Conservation (phyloP, 1,284 basidiomycete genomes). For the Leucoagaricus sp. region DNA sequence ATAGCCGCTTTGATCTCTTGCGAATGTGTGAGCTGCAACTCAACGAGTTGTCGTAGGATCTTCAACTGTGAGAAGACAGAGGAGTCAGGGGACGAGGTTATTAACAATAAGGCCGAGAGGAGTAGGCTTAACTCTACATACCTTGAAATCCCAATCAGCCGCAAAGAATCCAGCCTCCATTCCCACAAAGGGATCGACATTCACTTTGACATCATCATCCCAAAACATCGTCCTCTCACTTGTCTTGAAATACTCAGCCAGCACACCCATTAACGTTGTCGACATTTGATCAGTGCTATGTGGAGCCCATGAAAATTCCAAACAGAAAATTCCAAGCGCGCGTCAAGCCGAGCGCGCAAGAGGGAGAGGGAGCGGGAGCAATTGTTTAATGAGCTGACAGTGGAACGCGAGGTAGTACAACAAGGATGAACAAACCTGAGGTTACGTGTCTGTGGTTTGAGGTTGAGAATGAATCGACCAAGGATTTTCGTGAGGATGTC, state of each 20-base stretch:
- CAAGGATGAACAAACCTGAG: constrained; percentile 60
- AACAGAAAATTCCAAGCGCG: constrained; percentile 1
- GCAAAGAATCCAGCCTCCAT: constrained; percentile 70
- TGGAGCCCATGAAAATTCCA: constrained; percentile 14
- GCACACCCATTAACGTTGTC: constrained; percentile 61
- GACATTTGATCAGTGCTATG: constrained; percentile 75
- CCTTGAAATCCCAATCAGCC: constrained; percentile 77
- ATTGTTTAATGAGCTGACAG: constrained; percentile 2
- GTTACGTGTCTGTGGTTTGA: constrained; percentile 83
- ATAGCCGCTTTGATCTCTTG: constrained; percentile 67
- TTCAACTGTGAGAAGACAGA: constrained; percentile 59
- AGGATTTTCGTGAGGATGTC: constrained; percentile 70
- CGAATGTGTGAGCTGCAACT: constrained; percentile 72
- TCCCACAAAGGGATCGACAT: constrained; percentile 69
- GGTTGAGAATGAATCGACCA: constrained; percentile 72
- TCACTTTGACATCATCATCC: constrained; percentile 63
- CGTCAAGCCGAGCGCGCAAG: too few relatives aligned
- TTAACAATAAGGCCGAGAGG: not conserved
- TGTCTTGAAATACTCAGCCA: constrained; percentile 70
- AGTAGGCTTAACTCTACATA: constrained; percentile 26
- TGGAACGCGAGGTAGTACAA: not conserved
- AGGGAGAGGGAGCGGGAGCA: not conserved
- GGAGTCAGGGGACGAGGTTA: constrained; percentile 22
- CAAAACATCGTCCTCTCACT: constrained; percentile 76
- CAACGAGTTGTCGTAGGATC: constrained; percentile 76